Evolutionary conservation across 495 filamentous ascomycete genomes (phyloP).

Genomic region (Acidomyces sp.): DNA sequence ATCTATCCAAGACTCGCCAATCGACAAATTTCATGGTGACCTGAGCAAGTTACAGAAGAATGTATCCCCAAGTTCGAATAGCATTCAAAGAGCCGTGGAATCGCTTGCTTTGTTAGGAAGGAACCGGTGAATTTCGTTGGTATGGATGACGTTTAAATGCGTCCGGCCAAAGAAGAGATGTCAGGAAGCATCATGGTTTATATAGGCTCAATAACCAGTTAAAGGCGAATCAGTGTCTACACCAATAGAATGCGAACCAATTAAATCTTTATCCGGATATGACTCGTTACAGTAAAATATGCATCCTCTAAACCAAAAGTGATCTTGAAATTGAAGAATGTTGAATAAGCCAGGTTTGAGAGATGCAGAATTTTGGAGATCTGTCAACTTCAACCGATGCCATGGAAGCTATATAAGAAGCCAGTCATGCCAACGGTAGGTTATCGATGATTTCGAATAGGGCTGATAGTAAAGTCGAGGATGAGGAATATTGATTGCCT

Average conservation of each 20-base stretch:
- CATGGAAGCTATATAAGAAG: constrained; percentile 54
- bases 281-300: constrained; percentile 27
- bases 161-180: constrained; percentile 39
- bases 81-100: constrained; percentile 39
- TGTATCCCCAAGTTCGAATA: constrained; percentile 43
- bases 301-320: constrained; percentile 30
- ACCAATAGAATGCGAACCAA: neutral
- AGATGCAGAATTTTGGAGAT: constrained; percentile 46
- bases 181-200: constrained; percentile 57
- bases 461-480: too few species aligned
- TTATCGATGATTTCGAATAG: constrained; percentile 41
- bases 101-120: constrained; percentile 38
- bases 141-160: constrained; percentile 28
- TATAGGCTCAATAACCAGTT: constrained; percentile 51
- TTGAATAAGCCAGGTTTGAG: too few species aligned
- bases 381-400: constrained; percentile 68
- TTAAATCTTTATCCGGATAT: neutral
- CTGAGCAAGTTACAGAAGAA: constrained; percentile 45
- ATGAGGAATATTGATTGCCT: too few species aligned
- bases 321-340: too few species aligned
- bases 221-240: constrained; percentile 37
- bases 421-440: constrained; percentile 43
- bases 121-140: constrained; percentile 36
- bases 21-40: constrained; percentile 24
- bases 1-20: constrained; percentile 38